A percentile compares a stretch with the other conserved stretches of the same genome.
Evolutionary conservation across 805 yeast species (phyloP).

Genomic region (Candida adriatica): DNA sequence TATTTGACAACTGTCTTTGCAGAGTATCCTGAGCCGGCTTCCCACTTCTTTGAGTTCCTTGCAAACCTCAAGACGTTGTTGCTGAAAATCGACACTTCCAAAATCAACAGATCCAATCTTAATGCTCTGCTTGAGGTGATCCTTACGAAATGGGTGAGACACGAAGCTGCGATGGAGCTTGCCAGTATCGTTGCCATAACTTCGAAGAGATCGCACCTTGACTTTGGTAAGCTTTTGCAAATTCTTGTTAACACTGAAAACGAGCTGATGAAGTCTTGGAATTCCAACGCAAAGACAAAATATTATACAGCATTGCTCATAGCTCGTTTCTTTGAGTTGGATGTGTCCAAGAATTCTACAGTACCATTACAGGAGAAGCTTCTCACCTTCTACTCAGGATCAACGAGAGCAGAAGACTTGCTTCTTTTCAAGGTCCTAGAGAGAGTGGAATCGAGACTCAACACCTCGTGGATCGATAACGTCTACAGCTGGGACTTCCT

Average conservation of each 20-base stretch:
- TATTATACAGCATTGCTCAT: slow-evolving; percentile 42
- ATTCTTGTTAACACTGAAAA: slow-evolving; percentile 51
- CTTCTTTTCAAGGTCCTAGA: slow-evolving; percentile 50
- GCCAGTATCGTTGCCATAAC: slow-evolving; percentile 32
- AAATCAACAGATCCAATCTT: slow-evolving; percentile 35
- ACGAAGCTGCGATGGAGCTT: slow-evolving; percentile 39
- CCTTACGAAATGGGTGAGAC: slow-evolving; percentile 41
- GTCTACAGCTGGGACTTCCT: slow-evolving; percentile 63
- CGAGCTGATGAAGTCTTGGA: slow-evolving; percentile 25
- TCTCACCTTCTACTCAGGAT: slow-evolving; percentile 54
- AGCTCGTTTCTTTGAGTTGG: slow-evolving; percentile 40
- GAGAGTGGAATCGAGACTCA: slow-evolving; percentile 46
- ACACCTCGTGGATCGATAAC: slow-evolving; percentile 57
- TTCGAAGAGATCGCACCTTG: slow-evolving; percentile 30
- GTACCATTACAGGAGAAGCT: slow-evolving; percentile 41
- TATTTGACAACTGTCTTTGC: slow-evolving; percentile 61
- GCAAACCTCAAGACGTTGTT: slow-evolving; percentile 28
- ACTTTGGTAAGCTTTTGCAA: slow-evolving; percentile 52
- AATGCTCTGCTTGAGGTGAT: slow-evolving; percentile 64
- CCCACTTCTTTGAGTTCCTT: slow-evolving; percentile 29
- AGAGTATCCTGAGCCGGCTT: slow-evolving; percentile 30
- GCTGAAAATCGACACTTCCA: slow-evolving; percentile 28
- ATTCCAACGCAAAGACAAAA: slow-evolving; percentile 23
- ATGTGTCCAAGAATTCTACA: slow-evolving; percentile 40
- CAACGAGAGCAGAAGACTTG: slow-evolving; percentile 52